Evolutionary conservation across 2,329 filamentous ascomycete genomes (phyloP), one percentile per base, ranked within the genome.

Genomic region (Penicillium brevicompactum): DNA sequence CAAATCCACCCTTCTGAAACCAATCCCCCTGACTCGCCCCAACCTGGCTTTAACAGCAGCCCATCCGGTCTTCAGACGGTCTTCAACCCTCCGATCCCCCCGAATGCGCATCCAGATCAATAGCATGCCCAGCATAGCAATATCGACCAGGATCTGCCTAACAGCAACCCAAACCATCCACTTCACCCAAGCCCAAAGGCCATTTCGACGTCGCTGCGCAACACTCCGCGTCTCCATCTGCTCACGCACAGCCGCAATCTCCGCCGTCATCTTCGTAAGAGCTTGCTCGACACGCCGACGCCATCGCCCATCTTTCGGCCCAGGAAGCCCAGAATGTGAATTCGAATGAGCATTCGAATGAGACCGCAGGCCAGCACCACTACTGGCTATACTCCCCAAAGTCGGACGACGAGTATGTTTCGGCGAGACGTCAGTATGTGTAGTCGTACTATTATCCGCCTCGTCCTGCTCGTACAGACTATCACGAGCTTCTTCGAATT

Each of bases 171-270:
- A 92, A 0, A 88, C 70, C 3, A 88, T 64, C 83, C 91, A 91
- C 43, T 84, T 79, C 1, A 88, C 46, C 90, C 91, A 95, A 1
- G 86, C 82, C 46, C 85, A 81, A 22, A 89, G 73, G 51, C 84
- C 87, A 58, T 84, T 84, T 58, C 84, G 83, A 62, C 83, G 87
- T 62, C 84, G 82, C 58, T 84, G 84, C 76, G 89, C 89, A 62
- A 93, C 84, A 11, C 89, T 82, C 0, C 90, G 87, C 0, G 86
- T 84, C 51, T 91, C 88, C 63, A 97, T 88, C 70, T 97, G 92
- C 74, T 99, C 94, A 34, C 94, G 84, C 58, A 97, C 76, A 0
- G 94, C 94, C 1, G 94, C 92, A 31, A 99, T 86, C 75, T 99
- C 94, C 14, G 92, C 89, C 5, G 92, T 96, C 76, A 97, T 87